Base-by-base conservation (phyloP, 495 filamentous ascomycete species). In the Xylaria sp. region DNA sequence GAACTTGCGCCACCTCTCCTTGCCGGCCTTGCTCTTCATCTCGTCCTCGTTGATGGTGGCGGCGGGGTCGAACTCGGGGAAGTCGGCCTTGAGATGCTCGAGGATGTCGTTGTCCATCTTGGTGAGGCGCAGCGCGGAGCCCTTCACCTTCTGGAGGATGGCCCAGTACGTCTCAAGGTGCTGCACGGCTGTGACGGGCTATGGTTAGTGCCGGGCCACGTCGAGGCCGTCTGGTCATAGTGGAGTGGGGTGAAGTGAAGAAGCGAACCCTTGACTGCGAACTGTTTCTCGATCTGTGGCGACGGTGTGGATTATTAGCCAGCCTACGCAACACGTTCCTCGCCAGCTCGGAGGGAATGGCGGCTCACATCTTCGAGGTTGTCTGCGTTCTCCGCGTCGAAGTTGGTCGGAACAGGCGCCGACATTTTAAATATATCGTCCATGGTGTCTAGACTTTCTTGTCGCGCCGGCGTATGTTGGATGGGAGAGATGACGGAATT, bases 11-110 rank as follows among this genome's bases (percentile, higher is more conserved):
- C 96, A 99, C 81, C 88, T 87, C 80, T 97, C 96, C 86, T 99
- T 99, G 78, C 96, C 97, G 15, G 84, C 84, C 84, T 97, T 97
- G 88, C 92, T 97, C 89, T 99, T 99, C 96, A 99, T 97, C 71
- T 91, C 84, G 72, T 97, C 92, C 82, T 99, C 96, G 78, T 97
- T 79, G 74, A 99, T 90, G 0, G 92, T 91, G 40, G 78, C 87
- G 57, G 88, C 85, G 14, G 94, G 89, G 78, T 98, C 93, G 75
- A 97, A 97, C 15, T 98, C 96, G 71, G 97, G 95, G 79, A 99
- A 98, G 26, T 93, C 92, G 57, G 82, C 81, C 81, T 89, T 90
- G 71, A 99, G 93, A 78, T 97, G 92, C 57, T 92, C 90, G 81
- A 91, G 90, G 81, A 99, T 99, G 21, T 97, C 95, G 78, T 98